A percentile compares a stretch with the other conserved stretches of the same genome.
Evolutionary conservation across 305 asterid genomes (phyloP).

Genomic region (Fraxinus baroniana): DNA sequence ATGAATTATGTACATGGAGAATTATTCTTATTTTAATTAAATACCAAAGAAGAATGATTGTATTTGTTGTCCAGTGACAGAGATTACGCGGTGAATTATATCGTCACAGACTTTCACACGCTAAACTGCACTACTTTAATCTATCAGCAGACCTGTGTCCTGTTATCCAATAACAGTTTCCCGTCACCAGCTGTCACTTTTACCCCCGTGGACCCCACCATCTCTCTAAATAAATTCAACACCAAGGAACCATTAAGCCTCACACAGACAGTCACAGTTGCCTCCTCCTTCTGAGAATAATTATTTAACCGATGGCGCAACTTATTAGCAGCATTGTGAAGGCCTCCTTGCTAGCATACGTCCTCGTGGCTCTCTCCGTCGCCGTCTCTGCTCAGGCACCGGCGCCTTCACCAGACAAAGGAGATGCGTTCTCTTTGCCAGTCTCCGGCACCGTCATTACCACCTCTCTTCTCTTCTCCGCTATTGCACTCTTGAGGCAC

Average conservation of each 20-base stretch:
- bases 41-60: too few relatives aligned
- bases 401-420: constrained; percentile 45
- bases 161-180: too few relatives aligned
- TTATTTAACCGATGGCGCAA: constrained; percentile 37
- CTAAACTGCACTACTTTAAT: too few relatives aligned
- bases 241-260: not conserved
- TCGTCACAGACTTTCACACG: too few relatives aligned
- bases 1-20: too few relatives aligned
- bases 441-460: constrained; percentile 34
- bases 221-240: constrained; percentile 22
- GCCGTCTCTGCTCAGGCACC: constrained; percentile 38
- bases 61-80: too few relatives aligned
- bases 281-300: not conserved
- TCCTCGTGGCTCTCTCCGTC: constrained; percentile 30
- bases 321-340: constrained; percentile 25
- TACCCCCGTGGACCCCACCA: not conserved
- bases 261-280: too few relatives aligned
- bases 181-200: too few relatives aligned
- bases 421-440: constrained; percentile 39
- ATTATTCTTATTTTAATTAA: too few relatives aligned
- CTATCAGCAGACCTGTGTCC: too few relatives aligned
- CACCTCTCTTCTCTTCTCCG: constrained; percentile 38
- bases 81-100: too few relatives aligned
- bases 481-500: constrained; percentile 37
- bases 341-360: constrained; percentile 26